Base-by-base conservation (phyloP, 768 basidiomycete species). In the Tephrocybe sp. region DNA sequence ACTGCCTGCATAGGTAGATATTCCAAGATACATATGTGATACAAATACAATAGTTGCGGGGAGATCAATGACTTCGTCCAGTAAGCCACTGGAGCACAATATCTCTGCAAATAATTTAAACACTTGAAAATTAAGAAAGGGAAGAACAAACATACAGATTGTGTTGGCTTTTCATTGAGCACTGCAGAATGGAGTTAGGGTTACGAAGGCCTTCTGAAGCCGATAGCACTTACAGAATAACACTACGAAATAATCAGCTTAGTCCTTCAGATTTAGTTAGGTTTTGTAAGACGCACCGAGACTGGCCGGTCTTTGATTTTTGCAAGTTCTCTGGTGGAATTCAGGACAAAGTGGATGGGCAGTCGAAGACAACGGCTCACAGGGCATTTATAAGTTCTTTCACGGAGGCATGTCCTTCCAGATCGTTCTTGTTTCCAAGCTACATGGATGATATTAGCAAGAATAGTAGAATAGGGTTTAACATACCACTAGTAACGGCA, bases 81-180 rank as follows among this genome's bases (percentile, higher is more conserved):
- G 88, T 75, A 36, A 95, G 75, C 93, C 93, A 95, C 60, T 93
- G 83, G 10, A 95, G 66, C 6, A 94, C 84, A 52, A 94, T 92
- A 62, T 94, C 91, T 51, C 86, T 88, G 51, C 11, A 47, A 33
- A 50, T 36, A 30, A 33, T 45, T n/a, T 36, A 18, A 23, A 3
- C 30, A 23, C 40, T 38, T 30, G 10, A n/a, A n/a, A 5, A n/a
- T 18, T 19, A 15, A 29, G 30, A 16, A 37, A 45, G 16, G 22
- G n/a, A n/a, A n/a, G n/a, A n/a, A n/a, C n/a, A 22, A 27, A 64
- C 88, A 47, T 57, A 89, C 86, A 97, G 71, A 63, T 97, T 97
- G 66, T 97, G 92, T 66, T 91, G 88, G 61, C 85, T 94, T 68
- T 94, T 94, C 87, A 95, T 94, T 2, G 92, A 97, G 64, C 93